Conservation (phyloP, 768 basidiomycete species). For the Lactarius akahatsu region DNA sequence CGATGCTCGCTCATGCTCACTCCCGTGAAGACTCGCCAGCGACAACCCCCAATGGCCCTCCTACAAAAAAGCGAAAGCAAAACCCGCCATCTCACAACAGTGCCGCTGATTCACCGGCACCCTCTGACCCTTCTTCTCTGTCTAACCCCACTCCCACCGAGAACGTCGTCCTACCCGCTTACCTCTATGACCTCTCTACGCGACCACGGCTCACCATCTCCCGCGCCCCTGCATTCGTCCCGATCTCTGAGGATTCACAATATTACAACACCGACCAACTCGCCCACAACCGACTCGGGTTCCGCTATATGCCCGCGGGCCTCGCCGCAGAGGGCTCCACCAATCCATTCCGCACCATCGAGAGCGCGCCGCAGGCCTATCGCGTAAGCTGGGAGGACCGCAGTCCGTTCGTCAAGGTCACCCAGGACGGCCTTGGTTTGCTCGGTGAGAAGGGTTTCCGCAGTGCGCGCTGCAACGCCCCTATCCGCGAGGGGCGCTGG, state of each 20-base stretch:
- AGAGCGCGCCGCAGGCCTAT: constrained; percentile 65
- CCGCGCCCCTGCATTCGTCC: constrained; percentile 68
- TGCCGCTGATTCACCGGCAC: constrained; percentile 37
- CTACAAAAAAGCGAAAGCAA: constrained; percentile 28
- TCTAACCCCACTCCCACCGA: constrained; percentile 38
- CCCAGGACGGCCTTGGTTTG: constrained; percentile 73
- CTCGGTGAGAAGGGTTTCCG: constrained; percentile 87
- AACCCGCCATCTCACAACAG: constrained; percentile 28
- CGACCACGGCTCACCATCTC: constrained; percentile 72
- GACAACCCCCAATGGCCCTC: constrained; percentile 21
- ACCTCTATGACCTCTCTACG: constrained; percentile 61
- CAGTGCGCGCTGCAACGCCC: constrained; percentile 85
- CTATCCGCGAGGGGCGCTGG: constrained; percentile 87
- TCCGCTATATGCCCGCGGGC: constrained; percentile 78
- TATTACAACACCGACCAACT: constrained; percentile 70
- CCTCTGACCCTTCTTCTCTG: constrained; percentile 34
- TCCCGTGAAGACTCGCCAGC: constrained; percentile 35
- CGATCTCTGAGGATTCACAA: constrained; percentile 52
- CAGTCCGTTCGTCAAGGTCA: constrained; percentile 73
- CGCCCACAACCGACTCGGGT: constrained; percentile 73
- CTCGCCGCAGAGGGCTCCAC: constrained; percentile 58
- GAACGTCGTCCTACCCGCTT: constrained; percentile 58
- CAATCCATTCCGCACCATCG: constrained; percentile 74
- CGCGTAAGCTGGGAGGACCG: constrained; percentile 92
- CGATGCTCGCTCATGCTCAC: constrained; percentile 17